Evolutionary conservation across 495 filamentous ascomycete genomes (phyloP).

Genomic region (Chaetomidium leptoderma): DNA sequence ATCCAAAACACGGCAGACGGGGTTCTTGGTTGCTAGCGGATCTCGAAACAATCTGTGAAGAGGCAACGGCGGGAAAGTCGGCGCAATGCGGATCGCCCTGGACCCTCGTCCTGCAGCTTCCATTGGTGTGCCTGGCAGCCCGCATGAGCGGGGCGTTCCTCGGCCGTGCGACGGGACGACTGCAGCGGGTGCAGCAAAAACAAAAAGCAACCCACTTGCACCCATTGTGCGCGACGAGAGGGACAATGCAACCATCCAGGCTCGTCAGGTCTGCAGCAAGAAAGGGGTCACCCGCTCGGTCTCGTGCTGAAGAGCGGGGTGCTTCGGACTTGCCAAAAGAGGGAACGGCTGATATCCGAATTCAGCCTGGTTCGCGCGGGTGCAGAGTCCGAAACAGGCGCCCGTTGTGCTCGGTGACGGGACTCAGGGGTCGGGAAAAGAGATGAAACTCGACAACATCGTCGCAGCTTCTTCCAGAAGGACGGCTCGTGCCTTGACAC

Average conservation of each 20-base stretch:
- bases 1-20: conserved; percentile 18
- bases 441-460: conserved; percentile 26
- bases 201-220: conserved; percentile 6
- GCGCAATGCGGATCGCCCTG: conserved; percentile 6
- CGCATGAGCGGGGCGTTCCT: conserved; percentile 10
- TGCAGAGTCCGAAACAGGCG: conserved; percentile 32
- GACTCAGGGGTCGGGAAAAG: conserved; percentile 18
- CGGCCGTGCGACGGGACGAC: too few relatives aligned
- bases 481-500: conserved; percentile 10
- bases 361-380: conserved; percentile 15
- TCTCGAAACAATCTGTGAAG: conserved; percentile 11
- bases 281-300: conserved; percentile 5
- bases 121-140: conserved; percentile 20
- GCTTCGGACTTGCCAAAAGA: conserved; percentile 5
- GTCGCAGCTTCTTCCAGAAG: conserved; percentile 34
- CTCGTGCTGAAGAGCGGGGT: conserved; percentile 4
- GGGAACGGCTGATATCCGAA: conserved; percentile 10
- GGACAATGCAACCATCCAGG: conserved; percentile 1
- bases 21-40: neutral
- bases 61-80: conserved; percentile 12
- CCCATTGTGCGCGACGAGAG: neutral
- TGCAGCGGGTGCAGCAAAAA: neutral
- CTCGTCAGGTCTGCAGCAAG: neutral
- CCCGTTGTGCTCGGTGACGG: conserved; percentile 15
- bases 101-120: conserved; percentile 9